Percentiles rank a stretch among this genome's conserved stretches.
These are phyloP conservation scores for Candida oleophila DNA, from an alignment of 805 yeast species.

Conservation along the genomic window DNA sequence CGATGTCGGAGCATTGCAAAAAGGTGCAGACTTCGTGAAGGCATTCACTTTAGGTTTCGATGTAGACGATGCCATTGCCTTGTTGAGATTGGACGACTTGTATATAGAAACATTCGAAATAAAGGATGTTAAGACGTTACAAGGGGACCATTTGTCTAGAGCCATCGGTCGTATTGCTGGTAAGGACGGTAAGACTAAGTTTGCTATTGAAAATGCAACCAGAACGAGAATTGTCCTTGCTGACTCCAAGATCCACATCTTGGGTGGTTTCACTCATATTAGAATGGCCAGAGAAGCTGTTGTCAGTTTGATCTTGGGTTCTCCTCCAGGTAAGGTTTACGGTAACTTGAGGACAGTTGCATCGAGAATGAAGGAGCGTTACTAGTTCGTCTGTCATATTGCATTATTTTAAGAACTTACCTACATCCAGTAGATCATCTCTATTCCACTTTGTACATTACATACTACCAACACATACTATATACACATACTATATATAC, in stretches of 20 bases:
- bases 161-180: constrained; percentile 99
- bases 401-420: too few species aligned
- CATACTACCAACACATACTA: background rate
- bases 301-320: constrained; percentile 90
- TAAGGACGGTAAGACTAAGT: constrained; percentile 97
- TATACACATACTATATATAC: constrained; percentile 1
- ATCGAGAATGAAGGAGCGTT: constrained; percentile 94
- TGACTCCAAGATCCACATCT: constrained; percentile 91
- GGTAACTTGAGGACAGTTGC: constrained; percentile 97
- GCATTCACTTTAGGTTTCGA: constrained; percentile 97
- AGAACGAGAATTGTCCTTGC: constrained; percentile 97
- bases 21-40: constrained; percentile 95
- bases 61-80: constrained; percentile 93
- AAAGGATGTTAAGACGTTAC: constrained; percentile 92
- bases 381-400: constrained; percentile 34
- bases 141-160: constrained; percentile 95
- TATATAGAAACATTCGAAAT: constrained; percentile 96
- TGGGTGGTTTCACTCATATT: constrained; percentile 96
- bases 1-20: constrained; percentile 93
- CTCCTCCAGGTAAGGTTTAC: constrained; percentile 98
- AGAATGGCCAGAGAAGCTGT: constrained; percentile 99
- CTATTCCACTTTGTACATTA: background rate
- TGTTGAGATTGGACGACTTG: constrained; percentile 89
- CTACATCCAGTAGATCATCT: too few species aligned
- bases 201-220: constrained; percentile 97